These are phyloP conservation scores for Chytriomyces hyalinus DNA, from an alignment of 192 early-diverging fungal species.

Conservation along the genomic window DNA sequence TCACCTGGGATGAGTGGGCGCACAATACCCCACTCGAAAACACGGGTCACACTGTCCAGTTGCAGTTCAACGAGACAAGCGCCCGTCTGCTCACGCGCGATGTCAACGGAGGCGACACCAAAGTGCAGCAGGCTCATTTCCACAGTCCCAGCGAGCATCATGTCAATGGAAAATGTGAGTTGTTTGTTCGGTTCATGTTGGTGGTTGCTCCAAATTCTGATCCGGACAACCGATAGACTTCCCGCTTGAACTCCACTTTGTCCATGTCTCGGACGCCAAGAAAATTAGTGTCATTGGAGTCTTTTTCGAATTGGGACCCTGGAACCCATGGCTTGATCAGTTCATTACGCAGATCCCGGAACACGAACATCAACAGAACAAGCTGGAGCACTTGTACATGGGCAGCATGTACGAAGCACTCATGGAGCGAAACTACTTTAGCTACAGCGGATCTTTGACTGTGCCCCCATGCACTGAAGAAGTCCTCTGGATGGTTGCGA, in stretches of 20 bases:
- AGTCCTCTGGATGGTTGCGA: constrained; percentile 51
- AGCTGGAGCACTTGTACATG: constrained; percentile 26
- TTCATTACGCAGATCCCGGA: constrained; percentile 8
- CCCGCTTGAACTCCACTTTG: constrained; percentile 39
- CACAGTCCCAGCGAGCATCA: constrained; percentile 18
- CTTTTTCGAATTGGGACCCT: constrained; percentile 21
- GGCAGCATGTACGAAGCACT: not conserved
- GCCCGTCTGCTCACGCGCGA: not conserved
- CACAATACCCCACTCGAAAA: constrained; percentile 20
- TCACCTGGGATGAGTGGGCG: not conserved
- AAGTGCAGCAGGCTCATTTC: constrained; percentile 4
- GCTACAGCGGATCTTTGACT: constrained; percentile 64
- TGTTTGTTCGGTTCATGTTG: not conserved
- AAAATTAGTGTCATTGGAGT: constrained; percentile 16
- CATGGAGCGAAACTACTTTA: constrained; percentile 11
- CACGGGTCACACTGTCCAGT: constrained; percentile 25
- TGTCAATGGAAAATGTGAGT: not conserved
- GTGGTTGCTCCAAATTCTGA: not conserved
- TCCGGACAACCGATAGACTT: not conserved
- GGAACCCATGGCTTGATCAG: constrained; percentile 38
- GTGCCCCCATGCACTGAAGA: constrained; percentile 70
- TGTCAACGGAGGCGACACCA: constrained; percentile 23
- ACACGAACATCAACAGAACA: constrained; percentile 2
- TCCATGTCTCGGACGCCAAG: not conserved
- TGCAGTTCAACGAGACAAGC: not conserved